Base-by-base conservation (phyloP, 2,329 filamentous ascomycete genomes). In the Tolypocladium endophyticum region DNA sequence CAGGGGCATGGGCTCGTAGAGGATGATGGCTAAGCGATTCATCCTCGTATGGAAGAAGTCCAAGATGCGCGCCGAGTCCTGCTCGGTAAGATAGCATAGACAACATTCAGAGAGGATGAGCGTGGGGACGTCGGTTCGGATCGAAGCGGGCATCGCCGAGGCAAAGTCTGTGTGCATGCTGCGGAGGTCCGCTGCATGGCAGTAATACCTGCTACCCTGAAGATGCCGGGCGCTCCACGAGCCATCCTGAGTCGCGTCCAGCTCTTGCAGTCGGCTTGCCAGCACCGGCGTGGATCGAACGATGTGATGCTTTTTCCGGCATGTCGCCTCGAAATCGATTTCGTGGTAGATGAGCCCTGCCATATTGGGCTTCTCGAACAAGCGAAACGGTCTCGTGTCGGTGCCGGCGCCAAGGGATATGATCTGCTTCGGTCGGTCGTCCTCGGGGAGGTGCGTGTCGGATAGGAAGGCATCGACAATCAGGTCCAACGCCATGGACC, bases 81-180 rank as follows among this genome's bases (percentile, higher is more conserved):
- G 68, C 0, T 86, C 81, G 11, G 87, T 80, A 1, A 99, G 82
- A 69, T 99, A 99, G 71, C 94, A 90, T 38, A 99, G 81, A 71
- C 94, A 99, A 79, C 94, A 97, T 73, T 99, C 94, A 0, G 93
- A 97, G 8, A 99, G 80, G 30, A 99, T 74, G 11, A 99, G 76
- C 0, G 94, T 99, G 0, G 94, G 91, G 0, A 90, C 30, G 70
- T 83, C 67, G 65, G 74, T 69, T 76, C 82, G 66, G 76, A 85
- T 39, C 60, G 58, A n/a, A 25, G 45, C 14, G 45, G 61, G 9
- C 56, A 64, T 60, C 36, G 28, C 28, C 9, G 55, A 30, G 16
- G 60, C 52, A 3, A 64, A 38, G n/a, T 28, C 23, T 18, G 58
- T 52, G 39, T 65, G 57, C 11, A 93, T 72, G 14, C 79, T 74